Base-by-base conservation (phyloP, 2,329 filamentous ascomycete species). In the Aspergillus quadricinctus region DNA sequence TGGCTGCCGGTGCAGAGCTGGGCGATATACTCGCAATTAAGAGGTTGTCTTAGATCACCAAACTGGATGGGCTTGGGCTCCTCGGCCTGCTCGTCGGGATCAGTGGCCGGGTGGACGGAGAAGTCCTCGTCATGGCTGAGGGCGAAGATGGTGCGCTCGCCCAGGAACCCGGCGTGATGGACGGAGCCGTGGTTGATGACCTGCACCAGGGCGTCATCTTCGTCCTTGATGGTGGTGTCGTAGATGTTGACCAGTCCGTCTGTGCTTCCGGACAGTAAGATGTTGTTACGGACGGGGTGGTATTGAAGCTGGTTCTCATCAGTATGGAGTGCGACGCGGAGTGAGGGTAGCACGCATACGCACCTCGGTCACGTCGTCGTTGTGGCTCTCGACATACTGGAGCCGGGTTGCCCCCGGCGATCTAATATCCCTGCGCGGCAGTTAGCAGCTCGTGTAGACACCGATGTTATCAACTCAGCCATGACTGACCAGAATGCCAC, bases 241-340 rank as follows among this genome's bases (percentile, higher is more conserved):
- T 87, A 87, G 56, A 87, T 73, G 60, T 84, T 85, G 58, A 86
- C 77, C 0, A 87, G 77, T 3, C 83, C 83, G 64, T 87, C 84
- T 21, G 84, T 87, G 64, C 82, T 84, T 41, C 82, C 83, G 10
- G 83, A 85, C 1, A 87, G 77, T 4, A 87, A 75, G 21, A 83
- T 69, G 40, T 78, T 77, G 19, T 76, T 77, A n/a, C 77, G 76
- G 11, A 71, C 75, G 23, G 81, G 80, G 66, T 83, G 81, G 59
- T 80, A 78, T 69, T 79, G 74, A 14, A 84, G 73, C 69, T 78
- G 60, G 57, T 48, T 56, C 54, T 45, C 28, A 52, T 61, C 43
- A 51, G 27, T 14, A 6, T 43, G 19, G 49, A 21, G 48, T 27
- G 54, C 41, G 48, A 43, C 14, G 14, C 2, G 14, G 6, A 37